Percentiles rank a stretch among this genome's conserved stretches.
phyloP scores from a whole-genome alignment of 306 rosid species.

The Hippophae rhamnoides region DNA sequence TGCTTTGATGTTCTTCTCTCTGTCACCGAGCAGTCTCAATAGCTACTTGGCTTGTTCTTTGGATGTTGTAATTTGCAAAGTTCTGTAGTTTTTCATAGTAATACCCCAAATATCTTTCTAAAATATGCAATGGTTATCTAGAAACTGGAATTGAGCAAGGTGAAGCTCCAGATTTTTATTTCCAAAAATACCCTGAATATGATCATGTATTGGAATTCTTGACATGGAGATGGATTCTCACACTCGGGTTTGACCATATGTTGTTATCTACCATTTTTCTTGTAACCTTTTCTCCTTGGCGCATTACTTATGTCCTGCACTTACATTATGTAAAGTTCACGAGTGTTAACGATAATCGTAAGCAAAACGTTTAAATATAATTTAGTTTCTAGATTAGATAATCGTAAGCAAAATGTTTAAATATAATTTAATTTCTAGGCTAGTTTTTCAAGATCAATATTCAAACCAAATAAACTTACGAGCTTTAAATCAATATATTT shows the following conservation, averaged over 20 bases:
- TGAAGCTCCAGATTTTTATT: slow-evolving; percentile 65
- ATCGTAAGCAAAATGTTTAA: too few species aligned
- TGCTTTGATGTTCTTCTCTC: not conserved
- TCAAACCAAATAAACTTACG: too few species aligned
- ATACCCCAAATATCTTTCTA: too few species aligned
- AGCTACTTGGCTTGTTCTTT: not conserved
- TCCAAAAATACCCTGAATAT: slow-evolving; percentile 72
- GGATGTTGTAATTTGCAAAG: too few species aligned
- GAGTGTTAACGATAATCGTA: too few species aligned
- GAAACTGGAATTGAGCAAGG: slow-evolving; percentile 92
- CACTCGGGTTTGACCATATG: slow-evolving; percentile 94
- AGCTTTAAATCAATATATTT: too few species aligned
- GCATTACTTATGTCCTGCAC: slow-evolving; percentile 91
- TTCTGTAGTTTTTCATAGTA: too few species aligned
- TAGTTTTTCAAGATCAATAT: too few species aligned
- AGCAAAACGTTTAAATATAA: too few species aligned
- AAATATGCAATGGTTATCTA: slow-evolving; percentile 19
- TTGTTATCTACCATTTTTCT: slow-evolving; percentile 69
- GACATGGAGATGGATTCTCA: slow-evolving; percentile 90
- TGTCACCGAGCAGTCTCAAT: not conserved
- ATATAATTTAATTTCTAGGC: too few species aligned
- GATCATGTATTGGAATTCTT: slow-evolving; percentile 62
- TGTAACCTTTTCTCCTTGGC: slow-evolving; percentile 57
- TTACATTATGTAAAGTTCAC: slow-evolving; percentile 28
- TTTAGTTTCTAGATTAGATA: too few species aligned